Base-by-base conservation (phyloP, 352 stramenopile species). In the Globisporangium cederbergense region DNA sequence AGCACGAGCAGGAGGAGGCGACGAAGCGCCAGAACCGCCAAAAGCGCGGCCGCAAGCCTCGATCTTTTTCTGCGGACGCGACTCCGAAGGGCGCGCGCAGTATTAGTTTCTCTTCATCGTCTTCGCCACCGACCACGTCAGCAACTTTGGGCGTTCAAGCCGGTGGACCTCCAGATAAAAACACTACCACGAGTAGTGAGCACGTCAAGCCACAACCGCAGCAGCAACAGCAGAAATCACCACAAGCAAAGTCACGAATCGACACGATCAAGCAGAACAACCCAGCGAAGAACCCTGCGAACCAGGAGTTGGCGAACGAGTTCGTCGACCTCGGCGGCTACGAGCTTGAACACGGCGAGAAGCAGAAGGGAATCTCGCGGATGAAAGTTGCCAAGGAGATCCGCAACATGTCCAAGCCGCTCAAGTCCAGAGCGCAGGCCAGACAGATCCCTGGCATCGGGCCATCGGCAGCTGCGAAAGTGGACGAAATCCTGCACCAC, bases 341-440 rank as follows among this genome's bases (percentile, higher is more conserved):
- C 28, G 76, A 83, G 14, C 49, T 83, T 5, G 64, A 58, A 25
- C 71, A 67, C 16, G 71, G 76, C 5, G 55, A 77, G 22, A 77
- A 36, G 28, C 75, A 81, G 42, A 75, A 77, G 38, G 73, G 73
- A 0, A 72, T 81, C 25, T 81, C 73, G 2, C 64, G 75, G 25
- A 80, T 83, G 73, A 69, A 65, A 2, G 73, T 75, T 0, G 75
- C 75, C 16, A 83, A 83, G 45, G 58, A 78, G 42, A 71, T 83
- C 20, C 75, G 75, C 13, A 67, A 72, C 22, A 56, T 62, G 1
- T 42, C 65, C 2, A 53, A 71, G 30, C 58, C 68, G 3, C 68
- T 83, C 55, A 65, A 30, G n/a, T 81, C 76, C 1, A 73, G 73
- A 2, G 62, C 58, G 0, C 65, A 79, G 14, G 71, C 68, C 6